Percentiles rank a stretch among this genome's conserved stretches.
These are phyloP conservation scores for Elsinoe arachidis DNA, from an alignment of 2,329 filamentous ascomycete species.

Conservation along the genomic window DNA sequence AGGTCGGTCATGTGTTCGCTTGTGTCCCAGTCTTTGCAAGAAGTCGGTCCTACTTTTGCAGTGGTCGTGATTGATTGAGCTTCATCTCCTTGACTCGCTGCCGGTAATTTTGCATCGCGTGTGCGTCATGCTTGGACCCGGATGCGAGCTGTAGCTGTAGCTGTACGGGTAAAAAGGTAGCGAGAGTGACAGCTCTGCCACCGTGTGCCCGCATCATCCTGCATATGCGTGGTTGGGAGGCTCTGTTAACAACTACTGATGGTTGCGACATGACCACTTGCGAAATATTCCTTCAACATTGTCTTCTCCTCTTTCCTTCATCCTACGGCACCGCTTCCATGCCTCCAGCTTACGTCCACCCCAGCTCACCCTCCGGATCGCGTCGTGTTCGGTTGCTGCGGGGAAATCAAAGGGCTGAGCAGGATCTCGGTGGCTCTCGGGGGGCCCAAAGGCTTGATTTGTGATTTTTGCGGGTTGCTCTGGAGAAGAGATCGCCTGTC, in stretches of 20 bases:
- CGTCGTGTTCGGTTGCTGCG: not conserved
- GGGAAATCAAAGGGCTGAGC: conserved; percentile 6
- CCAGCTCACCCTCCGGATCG: not conserved
- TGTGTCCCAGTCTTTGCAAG: not conserved
- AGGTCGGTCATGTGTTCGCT: conserved; percentile 3
- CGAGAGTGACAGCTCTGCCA: not conserved
- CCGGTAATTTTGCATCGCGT: not conserved
- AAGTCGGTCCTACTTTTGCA: not conserved
- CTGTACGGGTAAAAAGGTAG: not conserved
- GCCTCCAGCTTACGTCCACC: not conserved
- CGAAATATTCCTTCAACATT: no score
- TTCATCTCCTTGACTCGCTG: conserved; percentile 8
- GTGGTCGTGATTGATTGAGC: not conserved
- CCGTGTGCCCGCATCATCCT: not conserved
- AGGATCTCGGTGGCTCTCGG: not conserved
- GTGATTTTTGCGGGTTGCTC: not conserved
- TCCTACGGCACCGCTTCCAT: not conserved
- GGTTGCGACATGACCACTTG: no score
- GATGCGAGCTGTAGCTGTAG: not conserved
- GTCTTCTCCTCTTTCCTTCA: not conserved
- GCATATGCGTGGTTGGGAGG: not conserved
- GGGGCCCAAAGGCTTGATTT: not conserved
- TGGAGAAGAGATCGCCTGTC: not conserved
- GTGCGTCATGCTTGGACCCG: not conserved
- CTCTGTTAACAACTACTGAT: no score